Evolutionary conservation across 352 stramenopile genomes (phyloP), one percentile per base, ranked within the genome.

Genomic region (Aphanomyces invadans): DNA sequence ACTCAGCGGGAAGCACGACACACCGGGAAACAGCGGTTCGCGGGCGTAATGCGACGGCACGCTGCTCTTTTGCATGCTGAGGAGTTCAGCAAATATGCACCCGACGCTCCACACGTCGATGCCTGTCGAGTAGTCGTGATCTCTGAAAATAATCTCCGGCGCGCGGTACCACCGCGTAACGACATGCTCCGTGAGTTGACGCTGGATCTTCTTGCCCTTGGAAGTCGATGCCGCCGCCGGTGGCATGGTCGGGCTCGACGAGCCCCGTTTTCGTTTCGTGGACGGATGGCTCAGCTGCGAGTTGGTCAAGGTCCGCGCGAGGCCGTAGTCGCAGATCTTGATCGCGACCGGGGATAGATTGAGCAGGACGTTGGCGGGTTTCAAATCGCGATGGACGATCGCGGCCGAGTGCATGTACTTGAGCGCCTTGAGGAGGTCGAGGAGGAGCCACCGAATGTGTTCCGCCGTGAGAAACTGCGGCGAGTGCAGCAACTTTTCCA

Each of bases 61-160:
- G 71, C 87, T 98, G 64, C 84, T 96, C 79, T 98, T 95, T 74
- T 98, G 92, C 95, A 98, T 98, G 68, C 88, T 97, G 52, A 98
- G 65, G 32, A 98, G 78, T 75, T 98, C 94, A 0, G 87, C 92
- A 77, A 98, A 96, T 71, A 98, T 98, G 63, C 94, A 98, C 25
- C 94, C 94, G n/a, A 98, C 74, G 80, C 95, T 36, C 85, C 85
- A 94, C 57, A 94, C 85, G 70, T 94, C 85, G 71, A 94, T 94
- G 25, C 81, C 85, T 32, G 85, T 83, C 25, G 85, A 92, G 74
- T 94, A 94, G 64, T 94, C 83, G 53, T 94, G 85, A 42, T 94
- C 85, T 0, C 85, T 81, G 61, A 98, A 92, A 69, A 98, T 97
- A 66, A 98, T 94, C 70, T 98, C 92, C 2, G 92, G 92, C 1